A percentile compares a stretch with the other conserved stretches of the same genome.
Conservation (phyloP, 2,329 filamentous ascomycete species). For the Hymenoscyphus fraxineus region DNA sequence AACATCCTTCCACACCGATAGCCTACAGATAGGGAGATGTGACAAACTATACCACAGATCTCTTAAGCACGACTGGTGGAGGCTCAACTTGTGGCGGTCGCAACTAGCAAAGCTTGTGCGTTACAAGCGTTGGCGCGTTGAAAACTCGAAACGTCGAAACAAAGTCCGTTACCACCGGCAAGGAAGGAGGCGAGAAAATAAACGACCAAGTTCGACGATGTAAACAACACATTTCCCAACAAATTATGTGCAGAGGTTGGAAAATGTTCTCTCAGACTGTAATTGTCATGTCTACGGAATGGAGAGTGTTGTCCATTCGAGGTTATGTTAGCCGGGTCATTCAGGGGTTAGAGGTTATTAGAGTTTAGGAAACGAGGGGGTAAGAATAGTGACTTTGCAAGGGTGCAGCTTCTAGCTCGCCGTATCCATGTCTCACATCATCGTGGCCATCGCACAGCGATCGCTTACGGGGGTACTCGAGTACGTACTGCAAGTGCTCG, state of each 20-base stretch:
- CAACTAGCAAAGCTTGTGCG: conserved; percentile 8
- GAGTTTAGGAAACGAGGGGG: too few relatives aligned
- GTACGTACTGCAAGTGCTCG: not conserved
- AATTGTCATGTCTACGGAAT: too few relatives aligned
- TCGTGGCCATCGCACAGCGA: too few relatives aligned
- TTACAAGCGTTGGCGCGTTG: not conserved
- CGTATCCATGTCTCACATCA: too few relatives aligned
- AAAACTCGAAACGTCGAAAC: not conserved
- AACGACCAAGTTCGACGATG: not conserved
- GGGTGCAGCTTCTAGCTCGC: too few relatives aligned
- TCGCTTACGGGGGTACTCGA: too few relatives aligned
- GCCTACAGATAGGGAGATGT: conserved; percentile 9
- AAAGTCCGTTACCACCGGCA: not conserved
- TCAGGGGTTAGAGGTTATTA: too few relatives aligned
- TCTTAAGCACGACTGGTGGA: not conserved
- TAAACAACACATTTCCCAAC: not conserved
- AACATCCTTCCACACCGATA: conserved; percentile 7
- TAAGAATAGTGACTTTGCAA: too few relatives aligned
- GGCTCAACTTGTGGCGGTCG: conserved; percentile 12
- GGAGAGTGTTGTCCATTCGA: too few relatives aligned
- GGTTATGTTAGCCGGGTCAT: too few relatives aligned
- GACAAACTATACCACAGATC: conserved; percentile 11
- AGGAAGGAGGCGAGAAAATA: not conserved
- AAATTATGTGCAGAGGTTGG: not conserved
- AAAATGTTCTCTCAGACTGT: too few relatives aligned